Evolutionary conservation across 345 rosid genomes (phyloP).

Genomic region (Gossypium mustelinum): DNA sequence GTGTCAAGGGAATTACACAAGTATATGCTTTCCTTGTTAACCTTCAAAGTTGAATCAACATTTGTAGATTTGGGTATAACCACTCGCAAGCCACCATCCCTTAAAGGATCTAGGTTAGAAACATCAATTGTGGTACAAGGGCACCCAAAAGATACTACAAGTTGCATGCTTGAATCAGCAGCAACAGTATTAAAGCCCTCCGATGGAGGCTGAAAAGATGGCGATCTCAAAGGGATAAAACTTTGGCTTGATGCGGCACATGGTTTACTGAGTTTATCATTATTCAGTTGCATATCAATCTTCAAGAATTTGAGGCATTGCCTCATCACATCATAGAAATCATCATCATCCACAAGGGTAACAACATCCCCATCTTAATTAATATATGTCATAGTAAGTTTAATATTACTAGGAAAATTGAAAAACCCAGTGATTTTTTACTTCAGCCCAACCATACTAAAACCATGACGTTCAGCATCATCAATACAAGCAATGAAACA

Average conservation of each 20-base stretch:
- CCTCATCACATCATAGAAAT: constrained; percentile 58
- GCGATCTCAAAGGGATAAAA: constrained; percentile 50
- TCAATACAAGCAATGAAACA: constrained; percentile 60
- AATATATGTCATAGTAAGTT: constrained; percentile 42
- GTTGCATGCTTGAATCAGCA: constrained; percentile 26
- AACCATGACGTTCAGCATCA: constrained; percentile 55
- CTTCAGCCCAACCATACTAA: constrained; percentile 52
- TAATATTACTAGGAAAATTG: constrained; percentile 46
- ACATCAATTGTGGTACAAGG: constrained; percentile 16
- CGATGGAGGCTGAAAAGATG: constrained; percentile 31
- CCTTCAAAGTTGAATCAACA: constrained; percentile 14
- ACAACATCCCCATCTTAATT: too few species aligned
- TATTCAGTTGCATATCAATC: too few species aligned
- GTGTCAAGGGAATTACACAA: too few species aligned
- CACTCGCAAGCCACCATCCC: too few species aligned
- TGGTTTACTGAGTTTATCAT: not conserved
- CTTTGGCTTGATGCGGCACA: constrained; percentile 43
- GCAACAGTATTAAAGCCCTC: constrained; percentile 36
- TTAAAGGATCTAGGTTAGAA: not conserved
- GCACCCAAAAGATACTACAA: constrained; percentile 18
- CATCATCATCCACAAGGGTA: constrained; percentile 56
- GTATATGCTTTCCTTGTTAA: constrained; percentile 11
- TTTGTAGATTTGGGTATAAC: constrained; percentile 11
- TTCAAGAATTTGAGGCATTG: constrained; percentile 23
- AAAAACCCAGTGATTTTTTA: constrained; percentile 56